Evolutionary conservation across 257 asterid genomes (phyloP).

Genomic region (Solanum piurae): DNA sequence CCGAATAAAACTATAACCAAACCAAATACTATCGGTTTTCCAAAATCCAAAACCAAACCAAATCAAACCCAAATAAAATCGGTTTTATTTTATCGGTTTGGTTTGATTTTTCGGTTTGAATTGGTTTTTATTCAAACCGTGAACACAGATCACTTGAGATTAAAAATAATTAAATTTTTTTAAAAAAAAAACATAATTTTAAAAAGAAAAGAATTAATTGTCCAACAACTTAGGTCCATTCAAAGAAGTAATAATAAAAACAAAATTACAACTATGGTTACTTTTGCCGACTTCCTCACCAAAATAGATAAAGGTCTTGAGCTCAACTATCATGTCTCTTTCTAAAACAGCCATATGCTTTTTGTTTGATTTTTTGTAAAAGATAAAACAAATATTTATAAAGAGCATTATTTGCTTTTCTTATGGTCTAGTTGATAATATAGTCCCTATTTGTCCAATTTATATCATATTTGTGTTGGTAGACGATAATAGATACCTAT

Average conservation of each 20-base stretch:
- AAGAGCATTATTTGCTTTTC: background rate
- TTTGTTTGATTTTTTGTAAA: background rate
- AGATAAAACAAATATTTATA: background rate
- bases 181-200: too few species aligned
- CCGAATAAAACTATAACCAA: too few species aligned
- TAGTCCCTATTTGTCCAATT: background rate
- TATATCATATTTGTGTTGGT: too few species aligned
- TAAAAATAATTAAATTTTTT: too few species aligned
- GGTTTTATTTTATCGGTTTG: too few species aligned
- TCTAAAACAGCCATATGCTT: background rate
- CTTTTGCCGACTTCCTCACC: background rate
- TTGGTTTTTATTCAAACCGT: too few species aligned
- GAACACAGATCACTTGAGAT: too few species aligned
- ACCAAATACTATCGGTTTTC: too few species aligned
- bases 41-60: too few species aligned
- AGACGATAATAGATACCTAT: background rate
- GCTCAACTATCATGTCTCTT: slow-evolving; percentile 1
- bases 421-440: background rate
- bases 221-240: background rate
- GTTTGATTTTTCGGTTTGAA: too few species aligned
- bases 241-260: background rate
- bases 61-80: too few species aligned
- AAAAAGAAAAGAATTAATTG: background rate
- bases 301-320: background rate
- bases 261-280: background rate